phyloP scores from a whole-genome alignment of 805 yeast genomes.

The Cyberlindnera subsufficiens region DNA sequence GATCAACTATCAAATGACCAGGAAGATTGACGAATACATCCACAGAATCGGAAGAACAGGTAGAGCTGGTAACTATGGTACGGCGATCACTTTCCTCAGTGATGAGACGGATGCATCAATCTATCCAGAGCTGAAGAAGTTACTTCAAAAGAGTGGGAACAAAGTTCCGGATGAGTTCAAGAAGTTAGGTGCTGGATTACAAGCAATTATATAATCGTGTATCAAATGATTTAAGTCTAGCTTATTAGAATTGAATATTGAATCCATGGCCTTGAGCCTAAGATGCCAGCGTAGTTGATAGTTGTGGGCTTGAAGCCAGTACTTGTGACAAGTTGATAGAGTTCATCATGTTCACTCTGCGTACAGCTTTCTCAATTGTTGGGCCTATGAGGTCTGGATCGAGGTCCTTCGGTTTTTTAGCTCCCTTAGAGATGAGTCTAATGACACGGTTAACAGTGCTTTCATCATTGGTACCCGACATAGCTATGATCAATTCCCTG shows the following conservation, averaged over 20 bases:
- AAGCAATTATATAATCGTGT: slow-evolving; percentile 7
- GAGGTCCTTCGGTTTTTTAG: not conserved
- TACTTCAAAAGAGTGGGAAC: slow-evolving; percentile 17
- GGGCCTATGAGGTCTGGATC: not conserved
- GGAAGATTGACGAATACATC: slow-evolving; percentile 72
- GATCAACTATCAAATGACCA: slow-evolving; percentile 80
- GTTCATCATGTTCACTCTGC: no score
- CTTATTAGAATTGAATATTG: no score
- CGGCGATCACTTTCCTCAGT: slow-evolving; percentile 67
- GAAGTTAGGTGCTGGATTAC: slow-evolving; percentile 5
- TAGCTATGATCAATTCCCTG: not conserved
- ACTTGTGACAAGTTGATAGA: no score
- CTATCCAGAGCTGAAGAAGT: slow-evolving; percentile 16
- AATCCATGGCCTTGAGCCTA: no score
- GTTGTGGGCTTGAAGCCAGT: no score
- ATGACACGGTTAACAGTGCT: not conserved
- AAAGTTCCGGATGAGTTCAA: slow-evolving; percentile 19
- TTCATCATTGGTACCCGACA: not conserved
- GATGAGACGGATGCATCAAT: slow-evolving; percentile 61
- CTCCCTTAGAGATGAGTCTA: not conserved
- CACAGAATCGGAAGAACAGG: slow-evolving; percentile 97
- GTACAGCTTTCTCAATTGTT: no score
- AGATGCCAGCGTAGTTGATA: no score
- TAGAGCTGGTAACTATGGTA: slow-evolving; percentile 81
- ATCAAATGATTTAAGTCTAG: no score